Base-by-base conservation (phyloP, 1,284 basidiomycete genomes). In the Takashimella koratensis region DNA sequence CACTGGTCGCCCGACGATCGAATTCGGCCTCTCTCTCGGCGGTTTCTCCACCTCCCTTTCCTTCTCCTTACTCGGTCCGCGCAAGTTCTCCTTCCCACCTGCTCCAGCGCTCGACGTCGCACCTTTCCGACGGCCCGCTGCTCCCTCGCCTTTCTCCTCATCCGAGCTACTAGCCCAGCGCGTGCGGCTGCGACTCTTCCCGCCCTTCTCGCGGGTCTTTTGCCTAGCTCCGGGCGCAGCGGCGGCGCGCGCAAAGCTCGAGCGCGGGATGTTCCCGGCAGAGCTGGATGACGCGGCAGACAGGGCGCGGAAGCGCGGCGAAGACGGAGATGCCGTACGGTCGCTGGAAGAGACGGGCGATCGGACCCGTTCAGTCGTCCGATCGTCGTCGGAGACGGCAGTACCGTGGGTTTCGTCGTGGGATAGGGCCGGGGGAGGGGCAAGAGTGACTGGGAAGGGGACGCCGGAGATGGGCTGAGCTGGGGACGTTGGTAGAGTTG, bases 81-180 rank as follows among this genome's bases (percentile, higher is more conserved):
- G 10, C 8, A 36, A 8, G 16, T 36, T 36, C 30, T 36, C 30
- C 16, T 36, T 36, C 8, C 30, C 30, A 36, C n/a, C n/a, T n/a
- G n/a, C n/a, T n/a, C n/a, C n/a, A n/a, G n/a, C n/a, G n/a, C n/a
- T n/a, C n/a, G 30, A 36, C 30, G 30, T 36, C 30, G 16, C 30
- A 8, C 8, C 30, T 36, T 16, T 8, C 16, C 30, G 30, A 36
- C 8, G 30, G 16, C 30, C 30, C 8, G 10, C 30, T 8, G 10
- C 30, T 8, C 16, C 30, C 16, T 36, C 39, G 8, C 49, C 53
- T 12, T 57, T 53, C n/a, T 60, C 59, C 10, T 56, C 54, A 19
- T 63, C 60, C 23, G 56, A 57, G 43, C 53, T 56, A 26, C 51
- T 58, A 26, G 47, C 56, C 60, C 60, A 63, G 3, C 58, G 56